Base-by-base conservation (phyloP, 495 filamentous ascomycete species). In the Podospora sp. region DNA sequence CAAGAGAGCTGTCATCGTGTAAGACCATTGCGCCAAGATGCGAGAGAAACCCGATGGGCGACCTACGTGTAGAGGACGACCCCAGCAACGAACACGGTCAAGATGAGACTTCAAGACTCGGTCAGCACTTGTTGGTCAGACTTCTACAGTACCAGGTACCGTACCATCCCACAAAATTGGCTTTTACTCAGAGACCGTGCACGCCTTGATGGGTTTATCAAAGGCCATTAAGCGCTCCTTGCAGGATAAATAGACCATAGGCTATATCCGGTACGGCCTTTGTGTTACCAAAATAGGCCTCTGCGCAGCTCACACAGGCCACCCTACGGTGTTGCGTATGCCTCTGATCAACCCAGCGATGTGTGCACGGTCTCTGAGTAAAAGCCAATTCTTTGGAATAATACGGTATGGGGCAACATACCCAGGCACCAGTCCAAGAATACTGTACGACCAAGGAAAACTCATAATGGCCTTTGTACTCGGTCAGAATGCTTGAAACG, bases 361-460 rank as follows among this genome's bases (percentile, higher is more conserved):
- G n/a, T n/a, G n/a, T n/a, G n/a, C n/a, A n/a, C n/a, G n/a, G n/a
- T n/a, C n/a, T n/a, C n/a, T n/a, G n/a, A n/a, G n/a, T n/a, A n/a
- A n/a, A n/a, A n/a, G n/a, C n/a, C n/a, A n/a, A n/a, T n/a, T n/a
- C n/a, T n/a, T n/a, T n/a, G n/a, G n/a, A n/a, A n/a, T n/a, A n/a
- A n/a, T n/a, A n/a, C 50, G 62, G 52, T 49, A 33, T 33, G 67
- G 65, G 57, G 60, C 63, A 67, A 73, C 78, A 67, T 72, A 81
- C 79, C 92, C 92, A 0, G 92, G 92, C n/a, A 95, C 91, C 26
- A 96, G 84, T 11, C 92, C 92, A 22, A 96, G 84, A 40, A 93
- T 81, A 8, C 92, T 92, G 79, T 96, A 96, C 0, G 92, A 94
- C 83, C 89, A 95, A 0, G 92, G 92, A 73, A 96, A 96, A 22